Base-by-base conservation (phyloP, 106 monocot species). In the Acorus gramineus region DNA sequence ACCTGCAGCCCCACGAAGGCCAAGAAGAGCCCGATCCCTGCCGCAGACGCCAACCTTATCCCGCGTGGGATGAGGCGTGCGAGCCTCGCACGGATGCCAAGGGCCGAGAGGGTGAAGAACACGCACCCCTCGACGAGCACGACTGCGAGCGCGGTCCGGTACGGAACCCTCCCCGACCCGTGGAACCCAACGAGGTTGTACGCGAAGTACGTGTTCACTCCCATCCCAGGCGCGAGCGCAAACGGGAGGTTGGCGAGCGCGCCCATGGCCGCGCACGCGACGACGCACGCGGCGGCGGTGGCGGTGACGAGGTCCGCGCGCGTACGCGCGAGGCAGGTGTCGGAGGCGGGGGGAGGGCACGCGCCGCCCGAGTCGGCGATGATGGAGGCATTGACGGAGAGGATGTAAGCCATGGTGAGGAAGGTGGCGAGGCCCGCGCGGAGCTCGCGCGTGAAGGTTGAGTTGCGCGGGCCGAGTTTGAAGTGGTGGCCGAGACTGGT, bases 391-490 rank as follows among this genome's bases (percentile, higher is more conserved):
- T 89, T 89, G 65, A 89, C 84, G 42, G 89, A 81, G 68, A 89
- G 78, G 59, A 89, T 84, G 68, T 89, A 89, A 44, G 76, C 84
- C 89, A 89, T 81, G 55, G 89, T 84, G 64, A 88, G 69, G 71
- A 88, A 88, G 42, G 83, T 84, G 54, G 78, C 69, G 49, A 60
- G 44, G 49, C 87, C 84, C 5, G 87, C 83, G 5, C 87, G 83
- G 75, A 88, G 63, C 64, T 88, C 87, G 13, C 52, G 68, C 7
- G 84, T 89, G 78, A 89, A 84, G 50, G 81, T 61, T 68, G 66
- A 71, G 43, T 81, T 76, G 9, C 89, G 65, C 42, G 57, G 62
- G 4, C 76, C 81, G 9, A 89, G 70, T 64, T 84, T 81, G 79
- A 89, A 89, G 71, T 81, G 81, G 10, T 47, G 45, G 42, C 88